Conservation (phyloP, 192 early-diverging fungal species). For the Coemansia sp. region DNA sequence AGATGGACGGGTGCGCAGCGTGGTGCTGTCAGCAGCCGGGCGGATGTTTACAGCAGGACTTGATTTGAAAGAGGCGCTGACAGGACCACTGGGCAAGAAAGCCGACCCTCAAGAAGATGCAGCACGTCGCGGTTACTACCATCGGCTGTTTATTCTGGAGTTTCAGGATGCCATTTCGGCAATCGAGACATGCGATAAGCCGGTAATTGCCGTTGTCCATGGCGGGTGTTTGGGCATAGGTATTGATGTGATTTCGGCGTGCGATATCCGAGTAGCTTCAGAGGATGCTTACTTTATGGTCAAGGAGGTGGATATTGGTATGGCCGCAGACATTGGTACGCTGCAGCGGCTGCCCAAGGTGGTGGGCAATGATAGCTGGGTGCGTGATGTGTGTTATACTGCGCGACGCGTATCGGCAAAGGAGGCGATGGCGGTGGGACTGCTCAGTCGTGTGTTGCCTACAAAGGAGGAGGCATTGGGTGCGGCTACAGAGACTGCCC, state of each 20-base stretch:
- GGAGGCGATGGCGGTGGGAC: conserved; percentile 64
- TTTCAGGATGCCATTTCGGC: conserved; percentile 71
- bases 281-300: conserved; percentile 79
- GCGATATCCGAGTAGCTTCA: conserved; percentile 83
- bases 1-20: conserved; percentile 70
- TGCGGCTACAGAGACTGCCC: conserved; percentile 66
- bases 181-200: conserved; percentile 80
- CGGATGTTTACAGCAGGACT: conserved; percentile 88
- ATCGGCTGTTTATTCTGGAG: conserved; percentile 44
- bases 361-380: conserved; percentile 85
- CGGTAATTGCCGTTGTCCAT: conserved; percentile 88
- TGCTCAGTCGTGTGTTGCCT: conserved; percentile 58
- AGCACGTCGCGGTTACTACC: conserved; percentile 49
- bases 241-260: conserved; percentile 86
- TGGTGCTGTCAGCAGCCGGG: conserved; percentile 74
- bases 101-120: conserved; percentile 16
- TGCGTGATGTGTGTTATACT: conserved; percentile 87
- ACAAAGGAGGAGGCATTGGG: conserved; percentile 20
- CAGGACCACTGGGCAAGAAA: conserved; percentile 17
- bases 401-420: conserved; percentile 67
- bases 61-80: conserved; percentile 63
- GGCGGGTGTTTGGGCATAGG: conserved; percentile 82
- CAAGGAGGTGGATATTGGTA: conserved; percentile 90
- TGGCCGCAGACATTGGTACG: conserved; percentile 92
- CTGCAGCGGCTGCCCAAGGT: conserved; percentile 95